Base-by-base conservation (phyloP, 495 filamentous ascomycete species). In the Trichoderma gamsii region DNA sequence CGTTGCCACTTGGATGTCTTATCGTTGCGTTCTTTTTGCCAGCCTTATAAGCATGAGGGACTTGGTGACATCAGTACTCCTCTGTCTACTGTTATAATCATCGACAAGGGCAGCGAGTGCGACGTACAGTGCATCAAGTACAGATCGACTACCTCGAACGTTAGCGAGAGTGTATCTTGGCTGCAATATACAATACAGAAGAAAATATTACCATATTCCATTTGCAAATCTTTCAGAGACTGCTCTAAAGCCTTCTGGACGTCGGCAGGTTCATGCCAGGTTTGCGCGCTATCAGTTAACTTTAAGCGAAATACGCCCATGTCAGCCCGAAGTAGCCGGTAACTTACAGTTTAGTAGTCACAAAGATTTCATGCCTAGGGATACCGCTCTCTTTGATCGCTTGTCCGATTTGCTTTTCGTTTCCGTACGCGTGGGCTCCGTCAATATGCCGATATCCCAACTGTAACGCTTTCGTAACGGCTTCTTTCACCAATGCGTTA, bases 261-360 rank as follows among this genome's bases (percentile, higher is more conserved):
- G 61, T 87, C 76, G 12, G 79, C 79, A 13, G 78, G 79, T 75
- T 89, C 84, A 80, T 96, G 92, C 44, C 44, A 49, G 13, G 44
- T 49, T 82, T 94, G 44, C 12, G 44, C 44, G 44, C 44, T 49
- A n/a, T 49, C 43, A 29, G 44, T 12, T 13, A n/a, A n/a, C 18
- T 16, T 16, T 49, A 15, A 49, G 44, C 44, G 18, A 49, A 49
- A 49, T 3, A n/a, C 18, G 13, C 3, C 15, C 5, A 15, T 0
- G 12, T 49, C 15, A 49, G 44, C 15, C 44, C 12, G 44, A 11
- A 15, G 13, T 38, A 7, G 6, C 4, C 18, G 8, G 44, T 49
- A n/a, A 16, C 93, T 79, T 92, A 86, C 66, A 95, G 85, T 84
- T 96, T 96, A 70, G 92, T 94, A 52, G 92, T 95, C 76, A 96